These are phyloP conservation scores for Tubosaeta brunneosetosa DNA, from an alignment of 768 basidiomycete genomes.

Conservation along the genomic window DNA sequence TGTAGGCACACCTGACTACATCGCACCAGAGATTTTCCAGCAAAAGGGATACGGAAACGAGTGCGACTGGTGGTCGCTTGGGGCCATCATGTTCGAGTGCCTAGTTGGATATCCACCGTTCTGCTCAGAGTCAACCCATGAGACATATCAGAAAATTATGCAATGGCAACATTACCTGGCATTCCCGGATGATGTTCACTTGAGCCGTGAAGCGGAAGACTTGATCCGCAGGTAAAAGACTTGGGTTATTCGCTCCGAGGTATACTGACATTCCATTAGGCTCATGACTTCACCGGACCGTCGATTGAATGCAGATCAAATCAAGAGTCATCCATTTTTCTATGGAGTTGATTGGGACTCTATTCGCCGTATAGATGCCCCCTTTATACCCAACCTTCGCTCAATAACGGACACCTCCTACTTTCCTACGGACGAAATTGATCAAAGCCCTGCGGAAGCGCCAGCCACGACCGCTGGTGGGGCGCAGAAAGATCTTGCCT, in stretches of 20 bases:
- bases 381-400: constrained; percentile 92
- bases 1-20: constrained; percentile 95
- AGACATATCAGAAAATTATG: constrained; percentile 97
- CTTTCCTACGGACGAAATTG: constrained; percentile 93
- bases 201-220: constrained; percentile 89
- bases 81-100: constrained; percentile 98
- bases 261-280: constrained; percentile 33
- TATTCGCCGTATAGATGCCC: constrained; percentile 86
- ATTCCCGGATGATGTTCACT: constrained; percentile 92
- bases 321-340: constrained; percentile 90
- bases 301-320: constrained; percentile 76
- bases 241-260: not conserved
- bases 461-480: constrained; percentile 34
- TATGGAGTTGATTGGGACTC: constrained; percentile 92
- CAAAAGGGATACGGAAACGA: constrained; percentile 98
- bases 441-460: constrained; percentile 58
- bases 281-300: constrained; percentile 82
- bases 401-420: constrained; percentile 97
- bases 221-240: constrained; percentile 66
- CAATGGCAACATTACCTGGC: constrained; percentile 84
- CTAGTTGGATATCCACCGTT: constrained; percentile 96
- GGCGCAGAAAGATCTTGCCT: constrained; percentile 58
- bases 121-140: constrained; percentile 93
- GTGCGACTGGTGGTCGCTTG: constrained; percentile 99
- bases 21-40: constrained; percentile 94